Evolutionary conservation across 164 flowering plant genomes (phyloP).

Genomic region (Berberis vulgaris): DNA sequence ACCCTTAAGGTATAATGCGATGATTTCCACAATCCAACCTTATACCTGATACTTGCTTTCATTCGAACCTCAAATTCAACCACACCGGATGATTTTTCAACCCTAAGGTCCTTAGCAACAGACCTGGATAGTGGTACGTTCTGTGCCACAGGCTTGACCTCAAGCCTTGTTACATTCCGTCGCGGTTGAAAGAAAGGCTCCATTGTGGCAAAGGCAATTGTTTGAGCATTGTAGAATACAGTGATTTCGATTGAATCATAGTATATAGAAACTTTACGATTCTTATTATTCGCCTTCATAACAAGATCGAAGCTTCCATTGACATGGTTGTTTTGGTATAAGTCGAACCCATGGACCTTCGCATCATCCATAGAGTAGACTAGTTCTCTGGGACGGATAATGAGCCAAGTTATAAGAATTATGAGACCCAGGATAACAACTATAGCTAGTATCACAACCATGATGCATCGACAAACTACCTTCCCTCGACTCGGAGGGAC

Average conservation of each 20-base stretch:
- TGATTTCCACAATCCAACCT: conserved; percentile 57
- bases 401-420: conserved; percentile 53
- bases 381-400: conserved; percentile 38
- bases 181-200: conserved; percentile 49
- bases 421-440: conserved; percentile 38
- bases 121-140: conserved; percentile 20
- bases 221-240: conserved; percentile 35
- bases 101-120: conserved; percentile 24
- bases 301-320: conserved; percentile 38
- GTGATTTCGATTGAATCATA: conserved; percentile 43
- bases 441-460: conserved; percentile 1
- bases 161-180: conserved; percentile 33
- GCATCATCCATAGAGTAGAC: conserved; percentile 47
- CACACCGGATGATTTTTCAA: conserved; percentile 27
- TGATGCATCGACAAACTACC: too few relatives aligned
- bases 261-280: conserved; percentile 39
- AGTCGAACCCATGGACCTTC: conserved; percentile 31
- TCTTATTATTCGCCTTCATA: conserved; percentile 49
- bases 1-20: conserved; percentile 27
- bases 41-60: conserved; percentile 46
- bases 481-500: too few relatives aligned
- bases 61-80: conserved; percentile 35
- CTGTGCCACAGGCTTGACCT: conserved; percentile 24
- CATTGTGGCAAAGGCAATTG: conserved; percentile 27
- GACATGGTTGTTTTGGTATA: conserved; percentile 34